Evolutionary conservation across 805 yeast species (phyloP).

Genomic region (Candida jianshihensis): DNA sequence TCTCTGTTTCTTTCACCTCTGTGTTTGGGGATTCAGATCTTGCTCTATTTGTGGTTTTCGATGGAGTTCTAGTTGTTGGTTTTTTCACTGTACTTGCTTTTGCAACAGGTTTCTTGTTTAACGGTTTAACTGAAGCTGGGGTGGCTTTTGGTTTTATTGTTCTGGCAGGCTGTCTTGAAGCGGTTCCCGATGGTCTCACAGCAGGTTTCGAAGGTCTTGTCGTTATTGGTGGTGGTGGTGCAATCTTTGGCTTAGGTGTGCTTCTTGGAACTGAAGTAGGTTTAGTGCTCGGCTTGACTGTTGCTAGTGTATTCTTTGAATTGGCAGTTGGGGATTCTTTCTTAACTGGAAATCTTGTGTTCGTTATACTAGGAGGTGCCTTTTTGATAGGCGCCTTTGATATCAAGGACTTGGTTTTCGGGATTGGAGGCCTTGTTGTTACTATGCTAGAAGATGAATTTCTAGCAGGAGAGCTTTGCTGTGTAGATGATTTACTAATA

Average conservation of each 20-base stretch:
- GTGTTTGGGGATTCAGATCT: conserved; percentile 16
- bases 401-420: neutral
- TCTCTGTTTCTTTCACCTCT: conserved; percentile 3
- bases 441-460: neutral
- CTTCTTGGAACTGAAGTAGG: neutral
- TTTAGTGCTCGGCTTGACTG: no score
- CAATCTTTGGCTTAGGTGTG: neutral
- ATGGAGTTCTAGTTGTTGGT: neutral
- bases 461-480: neutral
- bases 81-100: neutral
- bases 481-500: neutral
- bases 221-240: neutral
- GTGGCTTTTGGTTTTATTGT: neutral
- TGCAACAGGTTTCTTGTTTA: neutral
- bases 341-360: no score
- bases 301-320: no score
- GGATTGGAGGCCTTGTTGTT: conserved; percentile 1
- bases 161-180: neutral
- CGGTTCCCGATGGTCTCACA: neutral
- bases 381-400: neutral
- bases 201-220: neutral
- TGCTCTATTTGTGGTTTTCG: neutral
- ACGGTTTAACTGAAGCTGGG: neutral
- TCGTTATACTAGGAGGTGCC: neutral
- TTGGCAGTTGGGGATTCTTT: no score